Base-by-base conservation (phyloP, 257 asterid species). In the Fraxinus excelsior region DNA sequence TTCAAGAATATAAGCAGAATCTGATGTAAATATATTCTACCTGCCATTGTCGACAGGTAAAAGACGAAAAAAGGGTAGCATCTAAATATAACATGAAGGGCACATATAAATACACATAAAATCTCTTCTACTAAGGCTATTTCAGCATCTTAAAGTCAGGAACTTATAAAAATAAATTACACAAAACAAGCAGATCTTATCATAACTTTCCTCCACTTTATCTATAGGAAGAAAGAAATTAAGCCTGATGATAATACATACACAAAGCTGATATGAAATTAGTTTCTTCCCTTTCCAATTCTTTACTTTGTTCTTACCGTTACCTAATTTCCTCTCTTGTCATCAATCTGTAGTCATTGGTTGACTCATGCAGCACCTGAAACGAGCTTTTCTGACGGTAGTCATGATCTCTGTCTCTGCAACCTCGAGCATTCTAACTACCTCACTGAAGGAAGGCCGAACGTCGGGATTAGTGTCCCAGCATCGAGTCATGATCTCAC, bases 311-410 rank as follows among this genome's bases (percentile, higher is more conserved):
- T 77, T 76, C 79, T 74, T 79, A 72, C 76, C 82, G 74, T n/a
- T 70, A 9, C 75, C 82, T 79, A 79, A 34, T 46, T 28, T 60
- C 64, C 58, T 72, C 25, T 19, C 46, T 40, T 16, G 19, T 53
- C 68, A 51, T 86, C 84, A 90, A 71, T 90, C 93, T 53, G 81
- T 80, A 62, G 93, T 88, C 91, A 88, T 90, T 3, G 96, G 93
- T 73, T 82, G 90, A 70, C 88, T 86, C 28, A 88, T 83, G 86
- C 96, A 90, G 93, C 96, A 90, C 83, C 96, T 83, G 87, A 90
- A 90, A 71, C 96, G 96, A 34, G 96, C 96, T 77, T 87, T 90
- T 65, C 96, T 81, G 49, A 86, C 93, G 1, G 88, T 87, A 1
- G 96, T 87, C 90, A 88, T 78, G 66, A 88, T 85, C 85, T 90